Evolutionary conservation across 2,329 filamentous ascomycete genomes (phyloP), one percentile per base, ranked within the genome.

Genomic region (Nemania sp.): DNA sequence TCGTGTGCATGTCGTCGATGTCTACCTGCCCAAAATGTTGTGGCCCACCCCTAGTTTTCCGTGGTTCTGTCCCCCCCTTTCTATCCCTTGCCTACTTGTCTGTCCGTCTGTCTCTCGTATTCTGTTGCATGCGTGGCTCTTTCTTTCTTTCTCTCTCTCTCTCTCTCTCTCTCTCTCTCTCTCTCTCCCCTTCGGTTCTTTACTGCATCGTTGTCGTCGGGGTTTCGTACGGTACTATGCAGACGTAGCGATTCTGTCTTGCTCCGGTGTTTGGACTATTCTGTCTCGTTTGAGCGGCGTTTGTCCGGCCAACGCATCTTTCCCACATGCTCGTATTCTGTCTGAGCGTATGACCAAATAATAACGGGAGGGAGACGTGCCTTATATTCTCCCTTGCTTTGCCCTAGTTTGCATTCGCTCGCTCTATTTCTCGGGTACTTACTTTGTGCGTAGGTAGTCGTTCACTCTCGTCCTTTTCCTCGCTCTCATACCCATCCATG

Each of bases 261-360:
- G 3, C 45, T 15, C 34, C 3, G 25, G 25, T 29, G 25, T 29
- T 29, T n/a, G n/a, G n/a, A 29, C 7, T 29, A 29, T 29, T 29
- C 7, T 17, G 6, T 35, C 29, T 21, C 13, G 43, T 39, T 37
- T 35, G 7, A 50, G 35, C n/a, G 34, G 17, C 39, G 39, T 40
- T 12, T 43, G 18, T 57, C 39, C 43, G 10, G 2, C 11, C 42
- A 40, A 13, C 35, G 40, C 18, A 15, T n/a, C 39, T 50, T 46
- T 13, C 29, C 21, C 54, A 12, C 39, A 40, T 56, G 37, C 37
- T 60, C 43, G 43, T 57, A 45, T 60, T 49, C 13, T 37, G 34
- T 35, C n/a, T 48, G 34, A 20, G 39, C 11, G 47, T 45, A 18
- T 34, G n/a, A 35, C 53, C 39, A 9, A 18, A n/a, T 42, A 35